Evolutionary conservation across 345 rosid genomes (phyloP), one percentile per base, ranked within the genome.

Genomic region (Populus ilicifolia): DNA sequence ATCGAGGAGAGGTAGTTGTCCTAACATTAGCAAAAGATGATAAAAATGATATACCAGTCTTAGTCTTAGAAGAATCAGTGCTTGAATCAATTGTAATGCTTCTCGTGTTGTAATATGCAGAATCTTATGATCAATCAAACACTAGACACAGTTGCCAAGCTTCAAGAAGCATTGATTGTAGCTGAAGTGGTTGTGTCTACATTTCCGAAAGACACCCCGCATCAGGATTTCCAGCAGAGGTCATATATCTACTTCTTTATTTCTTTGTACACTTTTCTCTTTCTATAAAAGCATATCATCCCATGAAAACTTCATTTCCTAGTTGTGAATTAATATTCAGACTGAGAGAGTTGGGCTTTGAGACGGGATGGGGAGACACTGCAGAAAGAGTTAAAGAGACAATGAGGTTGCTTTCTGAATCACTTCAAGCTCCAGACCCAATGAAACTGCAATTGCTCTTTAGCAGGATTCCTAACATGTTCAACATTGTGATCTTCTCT

Each of bases 401-500:
- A 33, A 85, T 88, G 92, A 83, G 82, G 78, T 6, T 78, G 69
- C 87, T 87, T 69, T 89, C 88, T 0, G 92, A 88, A 80, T 77
- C 85, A 36, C 86, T 89, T 35, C 85, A 90, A 79, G 90, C 86
- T 0, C 89, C 89, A 0, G 91, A 90, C 21, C 87, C 86, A 0
- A 80, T 35, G 75, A 91, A 90, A 76, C 70, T 93, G 54, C 92
- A 89, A 72, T 71, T 73, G 61, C 83, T 95, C 65, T 89, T 93
- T 75, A 81, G 88, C 83, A 87, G 90, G 75, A 88, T 95, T 61
- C 99, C 99, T 11, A 87, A 86, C 71, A 84, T 92, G 73, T 90
- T 95, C 86, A 89, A 89, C 78, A 79, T 95, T 33, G 97, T 95
- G 18, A 95, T 95, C 71, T 90, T 95, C 88, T 91, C 98, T 41